Evolutionary conservation across 2,329 filamentous ascomycete species (phyloP).

Genomic region (Hortaea werneckii): DNA sequence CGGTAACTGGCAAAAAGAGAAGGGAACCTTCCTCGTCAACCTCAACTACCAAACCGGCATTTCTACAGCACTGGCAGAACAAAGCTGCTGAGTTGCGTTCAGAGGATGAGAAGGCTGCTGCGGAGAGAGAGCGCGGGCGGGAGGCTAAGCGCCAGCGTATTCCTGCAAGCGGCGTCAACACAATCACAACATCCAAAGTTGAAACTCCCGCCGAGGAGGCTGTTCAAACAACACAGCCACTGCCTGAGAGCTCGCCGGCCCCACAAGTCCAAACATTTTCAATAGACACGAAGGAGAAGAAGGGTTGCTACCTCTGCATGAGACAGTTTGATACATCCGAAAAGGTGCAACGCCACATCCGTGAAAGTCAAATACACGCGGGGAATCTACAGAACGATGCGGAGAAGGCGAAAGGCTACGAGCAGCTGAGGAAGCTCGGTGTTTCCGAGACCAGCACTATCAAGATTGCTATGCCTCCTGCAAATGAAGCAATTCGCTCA

Average conservation of each 20-base stretch:
- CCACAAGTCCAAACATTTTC: conserved; percentile 1
- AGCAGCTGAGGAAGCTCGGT: conserved; percentile 10
- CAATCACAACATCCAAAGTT: neutral
- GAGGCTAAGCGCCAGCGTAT: conserved; percentile 3
- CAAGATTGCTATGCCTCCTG: conserved; percentile 3
- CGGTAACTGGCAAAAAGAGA: neutral
- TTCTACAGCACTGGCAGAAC: conserved; percentile 17
- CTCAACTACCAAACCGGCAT: conserved; percentile 5
- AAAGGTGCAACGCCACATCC: conserved; percentile 47
- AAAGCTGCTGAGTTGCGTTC: conserved; percentile 17
- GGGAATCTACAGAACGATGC: conserved; percentile 44
- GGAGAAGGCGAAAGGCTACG: conserved; percentile 25
- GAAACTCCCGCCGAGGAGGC: too few species aligned
- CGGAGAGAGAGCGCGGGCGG: conserved; percentile 4
- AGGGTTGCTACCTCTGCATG: conserved; percentile 19
- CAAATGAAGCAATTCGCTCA: neutral
- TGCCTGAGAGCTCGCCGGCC: too few species aligned
- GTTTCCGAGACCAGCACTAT: conserved; percentile 11
- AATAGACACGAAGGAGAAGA: conserved; percentile 7
- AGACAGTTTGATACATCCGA: conserved; percentile 7
- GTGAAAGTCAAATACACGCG: conserved; percentile 47
- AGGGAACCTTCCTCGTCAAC: neutral
- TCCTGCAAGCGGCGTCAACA: conserved; percentile 5
- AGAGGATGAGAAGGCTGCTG: conserved; percentile 2
- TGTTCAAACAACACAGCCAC: too few species aligned